Evolutionary conservation across 2,329 filamentous ascomycete genomes (phyloP).

Genomic region (Claviceps sp.): DNA sequence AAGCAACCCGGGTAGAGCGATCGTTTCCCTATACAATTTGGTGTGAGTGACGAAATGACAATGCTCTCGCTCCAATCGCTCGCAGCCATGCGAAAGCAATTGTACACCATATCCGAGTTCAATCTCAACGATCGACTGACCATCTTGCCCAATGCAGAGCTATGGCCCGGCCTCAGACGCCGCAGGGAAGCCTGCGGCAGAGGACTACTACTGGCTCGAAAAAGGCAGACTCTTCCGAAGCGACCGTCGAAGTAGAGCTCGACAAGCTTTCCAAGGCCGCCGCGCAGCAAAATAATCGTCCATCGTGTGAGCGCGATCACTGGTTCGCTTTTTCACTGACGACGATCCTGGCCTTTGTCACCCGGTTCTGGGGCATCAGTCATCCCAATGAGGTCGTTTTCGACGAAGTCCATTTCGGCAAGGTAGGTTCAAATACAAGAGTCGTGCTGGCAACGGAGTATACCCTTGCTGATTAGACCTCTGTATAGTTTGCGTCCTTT

Average conservation of each 20-base stretch:
- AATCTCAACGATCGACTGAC: neutral
- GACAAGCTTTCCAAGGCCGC: constrained; percentile 33
- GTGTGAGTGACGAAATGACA: constrained; percentile 1
- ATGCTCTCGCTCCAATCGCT: neutral
- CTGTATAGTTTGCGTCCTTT: constrained; percentile 51
- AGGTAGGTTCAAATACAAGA: constrained; percentile 45
- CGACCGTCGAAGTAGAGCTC: constrained; percentile 32
- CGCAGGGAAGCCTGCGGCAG: constrained; percentile 47
- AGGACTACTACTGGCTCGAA: constrained; percentile 41
- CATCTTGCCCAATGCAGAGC: constrained; percentile 11
- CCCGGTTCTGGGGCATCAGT: constrained; percentile 89
- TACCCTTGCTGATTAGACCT: neutral
- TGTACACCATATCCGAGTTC: neutral
- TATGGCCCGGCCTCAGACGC: constrained; percentile 36
- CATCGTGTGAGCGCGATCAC: constrained; percentile 66
- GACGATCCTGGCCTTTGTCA: constrained; percentile 74
- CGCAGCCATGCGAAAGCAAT: neutral
- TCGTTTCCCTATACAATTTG: neutral
- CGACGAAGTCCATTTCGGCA: constrained; percentile 98
- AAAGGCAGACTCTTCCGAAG: constrained; percentile 27
- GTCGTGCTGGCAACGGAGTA: neutral
- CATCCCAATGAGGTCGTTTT: constrained; percentile 97
- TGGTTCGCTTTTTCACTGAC: constrained; percentile 63
- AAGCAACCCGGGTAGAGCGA: neutral
- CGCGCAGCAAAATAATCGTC: constrained; percentile 16